A percentile compares a stretch with the other conserved stretches of the same genome.
These are phyloP conservation scores for Ramaria sp. DNA, from an alignment of 768 basidiomycete genomes.

Conservation along the genomic window DNA sequence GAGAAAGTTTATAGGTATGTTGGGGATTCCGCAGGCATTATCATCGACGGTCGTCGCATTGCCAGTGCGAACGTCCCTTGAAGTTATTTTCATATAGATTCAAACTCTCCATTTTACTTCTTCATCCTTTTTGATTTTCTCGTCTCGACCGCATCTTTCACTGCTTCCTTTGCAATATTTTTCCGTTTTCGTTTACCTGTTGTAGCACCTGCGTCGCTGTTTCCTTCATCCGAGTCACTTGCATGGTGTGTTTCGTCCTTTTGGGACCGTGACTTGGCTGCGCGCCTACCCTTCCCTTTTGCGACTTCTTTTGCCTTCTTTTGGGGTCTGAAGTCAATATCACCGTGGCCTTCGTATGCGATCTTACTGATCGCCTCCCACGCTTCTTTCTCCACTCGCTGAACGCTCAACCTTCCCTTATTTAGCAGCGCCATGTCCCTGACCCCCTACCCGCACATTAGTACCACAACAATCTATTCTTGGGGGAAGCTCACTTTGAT, in stretches of 20 bases:
- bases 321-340: neutral
- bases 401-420: conserved; percentile 80
- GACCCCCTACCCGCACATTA: conserved; percentile 5
- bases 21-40: too few species aligned
- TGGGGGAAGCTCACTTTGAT: conserved; percentile 33
- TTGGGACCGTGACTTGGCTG: neutral
- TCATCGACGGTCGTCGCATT: too few species aligned
- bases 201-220: neutral
- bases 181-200: neutral
- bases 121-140: conserved; percentile 1
- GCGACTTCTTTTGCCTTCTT: neutral
- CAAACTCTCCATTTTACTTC: neutral
- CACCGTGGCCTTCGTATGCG: conserved; percentile 42
- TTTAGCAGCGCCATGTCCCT: conserved; percentile 67
- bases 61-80: too few species aligned
- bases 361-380: conserved; percentile 53
- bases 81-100: too few species aligned
- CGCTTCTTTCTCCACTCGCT: conserved; percentile 56
- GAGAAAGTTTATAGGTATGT: too few species aligned
- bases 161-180: neutral
- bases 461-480: neutral
- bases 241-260: neutral
- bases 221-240: neutral
- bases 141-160: neutral
- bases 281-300: neutral